Conservation (phyloP, 169 alveolate genomes). For the Plasmodium gallinaceum region DNA sequence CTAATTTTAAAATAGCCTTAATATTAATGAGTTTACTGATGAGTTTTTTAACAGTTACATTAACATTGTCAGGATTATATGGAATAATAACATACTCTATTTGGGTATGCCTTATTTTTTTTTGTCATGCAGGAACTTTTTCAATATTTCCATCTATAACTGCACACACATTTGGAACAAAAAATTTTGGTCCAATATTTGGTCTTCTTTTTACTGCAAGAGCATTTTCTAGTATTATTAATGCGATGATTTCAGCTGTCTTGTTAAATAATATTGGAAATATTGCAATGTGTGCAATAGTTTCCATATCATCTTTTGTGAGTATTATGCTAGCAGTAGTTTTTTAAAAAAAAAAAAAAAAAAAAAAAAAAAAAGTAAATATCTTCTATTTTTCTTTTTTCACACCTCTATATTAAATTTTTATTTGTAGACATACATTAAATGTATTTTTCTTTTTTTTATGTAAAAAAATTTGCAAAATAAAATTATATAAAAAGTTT, state of each 20-base stretch:
- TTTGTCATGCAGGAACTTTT: slow-evolving; percentile 78
- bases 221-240: slow-evolving; percentile 55
- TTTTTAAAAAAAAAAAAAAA: slow-evolving; percentile 9
- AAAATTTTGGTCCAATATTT: slow-evolving; percentile 81
- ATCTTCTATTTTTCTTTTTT: background rate
- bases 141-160: slow-evolving; percentile 81
- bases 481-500: background rate
- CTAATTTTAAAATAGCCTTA: slow-evolving; percentile 49
- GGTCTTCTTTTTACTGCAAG: slow-evolving; percentile 82
- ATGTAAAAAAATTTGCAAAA: slow-evolving; percentile 31
- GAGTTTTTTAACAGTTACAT: slow-evolving; percentile 66
- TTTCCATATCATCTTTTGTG: slow-evolving; percentile 56
- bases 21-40: slow-evolving; percentile 56
- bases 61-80: slow-evolving; percentile 52
- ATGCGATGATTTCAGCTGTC: slow-evolving; percentile 59
- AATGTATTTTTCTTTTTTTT: slow-evolving; percentile 26
- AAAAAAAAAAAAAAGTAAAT: background rate
- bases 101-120: slow-evolving; percentile 68
- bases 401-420: background rate
- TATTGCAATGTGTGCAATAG: slow-evolving; percentile 69
- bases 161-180: slow-evolving; percentile 80
- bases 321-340: slow-evolving; percentile 58
- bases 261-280: slow-evolving; percentile 49
- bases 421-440: slow-evolving; percentile 26
- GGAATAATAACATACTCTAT: slow-evolving; percentile 48